Evolutionary conservation across 78 protist species (phyloP), one percentile per base, ranked within the genome.

Genomic region (Cavenderia fasciculata): DNA sequence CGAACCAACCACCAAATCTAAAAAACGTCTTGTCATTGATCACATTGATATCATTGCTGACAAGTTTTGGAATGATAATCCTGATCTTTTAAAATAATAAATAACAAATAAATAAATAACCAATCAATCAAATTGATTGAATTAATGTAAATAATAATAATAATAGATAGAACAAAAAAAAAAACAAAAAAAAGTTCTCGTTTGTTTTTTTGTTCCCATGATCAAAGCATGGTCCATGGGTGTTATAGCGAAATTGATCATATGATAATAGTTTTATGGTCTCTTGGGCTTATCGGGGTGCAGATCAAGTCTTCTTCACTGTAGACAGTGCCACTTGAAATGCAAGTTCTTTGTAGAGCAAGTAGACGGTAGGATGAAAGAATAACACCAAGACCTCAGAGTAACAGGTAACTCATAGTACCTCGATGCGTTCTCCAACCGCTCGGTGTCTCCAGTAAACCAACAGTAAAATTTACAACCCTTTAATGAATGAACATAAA

Each of bases 31-130:
- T 5, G 70, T 72, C 19, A 29, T 76, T 16, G 85, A 66, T 40
- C 71, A 72, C 23, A 27, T 72, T 38, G 96, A 94, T 38, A 87
- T 94, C n/a, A 94, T 94, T 29, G 52, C 90, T 5, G 93, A 94
- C 25, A 23, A 33, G 10, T 94, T 94, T 79, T 94, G 96, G 96
- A 69, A 71, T 23, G 84, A 72, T 23, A 68, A 85, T 25, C 93
- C 93, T 11, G 86, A 86, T 86, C 10, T 93, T 14, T 76, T 93
- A 31, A 73, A 71, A 51, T 38, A 54, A 4, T 49, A 86, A 34
- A 4, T 2, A 56, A 54, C 34, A 49, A 38, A 61, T 10, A 61
- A 61, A 61, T 16, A 8, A 7, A 61, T n/a, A 12, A 38, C 11
- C 11, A 29, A 61, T 31, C 4, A 16, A 61, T 34, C 44, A 61